Evolutionary conservation across 345 rosid species (phyloP).

Genomic region (Eucalyptus pumila): DNA sequence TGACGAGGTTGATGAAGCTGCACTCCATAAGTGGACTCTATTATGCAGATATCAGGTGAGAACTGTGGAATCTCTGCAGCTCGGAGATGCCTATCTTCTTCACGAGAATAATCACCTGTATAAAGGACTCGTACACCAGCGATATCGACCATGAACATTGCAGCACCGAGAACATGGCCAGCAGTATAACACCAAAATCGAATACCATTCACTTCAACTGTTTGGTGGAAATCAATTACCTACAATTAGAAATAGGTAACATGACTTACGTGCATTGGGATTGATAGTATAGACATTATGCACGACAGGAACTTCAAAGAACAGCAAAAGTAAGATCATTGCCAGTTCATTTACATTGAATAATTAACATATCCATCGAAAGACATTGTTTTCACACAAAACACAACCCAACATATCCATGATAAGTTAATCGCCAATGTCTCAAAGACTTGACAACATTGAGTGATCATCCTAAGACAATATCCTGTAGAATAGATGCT

Average conservation of each 20-base stretch:
- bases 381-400: background rate
- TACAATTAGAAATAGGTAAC: background rate
- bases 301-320: background rate
- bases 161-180: constrained; percentile 98
- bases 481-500: background rate
- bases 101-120: constrained; percentile 92
- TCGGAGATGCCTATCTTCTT: constrained; percentile 89
- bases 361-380: background rate
- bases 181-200: constrained; percentile 98
- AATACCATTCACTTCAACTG: constrained; percentile 79
- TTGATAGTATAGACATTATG: background rate
- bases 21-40: constrained; percentile 92
- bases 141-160: constrained; percentile 96
- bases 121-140: constrained; percentile 91
- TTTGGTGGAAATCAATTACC: constrained; percentile 94
- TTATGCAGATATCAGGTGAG: constrained; percentile 91
- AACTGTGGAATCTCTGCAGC: constrained; percentile 96
- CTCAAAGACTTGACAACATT: background rate
- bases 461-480: background rate
- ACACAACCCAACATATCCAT: background rate
- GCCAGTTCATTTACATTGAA: background rate
- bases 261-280: background rate
- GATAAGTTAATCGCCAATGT: background rate
- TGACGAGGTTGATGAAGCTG: constrained; percentile 92
- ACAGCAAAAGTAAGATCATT: background rate